phyloP scores from a whole-genome alignment of 345 rosid genomes.

The Raphanus raphanistrum region DNA sequence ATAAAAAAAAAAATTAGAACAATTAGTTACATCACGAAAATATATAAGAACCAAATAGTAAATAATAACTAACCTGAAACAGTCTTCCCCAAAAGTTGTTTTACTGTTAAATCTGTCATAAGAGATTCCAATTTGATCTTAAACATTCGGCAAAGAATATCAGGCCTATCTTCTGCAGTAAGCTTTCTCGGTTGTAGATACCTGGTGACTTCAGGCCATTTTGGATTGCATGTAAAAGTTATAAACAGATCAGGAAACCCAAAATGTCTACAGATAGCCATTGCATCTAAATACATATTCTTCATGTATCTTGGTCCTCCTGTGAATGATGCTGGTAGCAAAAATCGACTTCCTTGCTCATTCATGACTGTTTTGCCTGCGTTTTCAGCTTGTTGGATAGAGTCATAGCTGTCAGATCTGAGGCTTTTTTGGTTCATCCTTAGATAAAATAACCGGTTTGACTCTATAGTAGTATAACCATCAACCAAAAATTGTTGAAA shows the following conservation, averaged over 20 bases:
- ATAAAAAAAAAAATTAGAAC: no score
- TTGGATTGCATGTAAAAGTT: no score
- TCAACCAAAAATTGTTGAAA: background rate
- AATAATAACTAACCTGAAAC: background rate
- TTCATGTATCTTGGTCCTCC: background rate
- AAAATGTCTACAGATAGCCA: no score
- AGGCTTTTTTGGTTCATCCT: background rate
- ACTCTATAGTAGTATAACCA: background rate
- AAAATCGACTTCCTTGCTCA: background rate
- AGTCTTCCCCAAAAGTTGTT: background rate
- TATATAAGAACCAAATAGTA: background rate
- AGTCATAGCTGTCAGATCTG: background rate
- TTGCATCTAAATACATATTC: no score
- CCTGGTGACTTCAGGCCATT: background rate
- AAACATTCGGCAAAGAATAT: background rate
- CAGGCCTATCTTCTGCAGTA: background rate
- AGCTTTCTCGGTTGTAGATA: background rate
- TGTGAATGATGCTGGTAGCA: background rate
- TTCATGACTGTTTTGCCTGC: background rate
- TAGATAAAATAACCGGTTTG: background rate
- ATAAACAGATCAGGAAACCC: no score
- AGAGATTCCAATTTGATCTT: background rate
- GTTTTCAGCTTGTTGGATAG: background rate
- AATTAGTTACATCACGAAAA: no score
- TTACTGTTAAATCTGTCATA: background rate